Evolutionary conservation across 768 basidiomycete genomes (phyloP), one percentile per base, ranked within the genome.

Genomic region (Dentipellis sp.): DNA sequence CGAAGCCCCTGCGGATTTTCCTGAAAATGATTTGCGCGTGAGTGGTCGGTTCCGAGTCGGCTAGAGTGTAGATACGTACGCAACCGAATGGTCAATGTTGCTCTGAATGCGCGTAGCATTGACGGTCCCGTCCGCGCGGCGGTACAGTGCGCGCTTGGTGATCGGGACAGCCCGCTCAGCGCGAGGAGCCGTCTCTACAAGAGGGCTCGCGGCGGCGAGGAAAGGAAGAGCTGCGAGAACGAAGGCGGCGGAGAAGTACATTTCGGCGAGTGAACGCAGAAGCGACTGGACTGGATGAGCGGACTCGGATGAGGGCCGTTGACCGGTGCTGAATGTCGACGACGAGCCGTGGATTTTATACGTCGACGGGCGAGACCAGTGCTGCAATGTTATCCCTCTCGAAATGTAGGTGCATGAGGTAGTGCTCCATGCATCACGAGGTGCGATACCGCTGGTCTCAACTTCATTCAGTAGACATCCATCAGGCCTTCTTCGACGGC

Each of bases 171-270:
- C 10, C 6, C 51, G n/a, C 35, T 48, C 56, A n/a, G 34, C 16
- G n/a, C 47, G 36, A 2, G 46, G 14, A 4, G 23, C 7, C 3
- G 10, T 22, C 39, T 19, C 12, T 3, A 19, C 42, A 16, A 35
- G 10, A 2, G 56, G 48, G 22, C 3, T 42, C 12, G 58, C 58
- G 1, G 51, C 22, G 3, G 42, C 48, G 34, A 59, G 49, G 36
- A 57, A 46, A 8, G 56, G 40, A n/a, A 57, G 48, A 4, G 58
- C 17, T 10, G 40, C 39, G 16, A 16, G 78, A 73, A 22, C 70
- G 51, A 45, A 45, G 42, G 42, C 42, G 42, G 42, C 3, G 19
- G 42, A 59, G 42, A 45, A 45, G 42, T 45, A 45, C 42, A 45
- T 45, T 45, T 45, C 17, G 42, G 42, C 16, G 16, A 19, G 42